Conservation (phyloP, 1,284 basidiomycete genomes). For the Testicularia cyperi region DNA sequence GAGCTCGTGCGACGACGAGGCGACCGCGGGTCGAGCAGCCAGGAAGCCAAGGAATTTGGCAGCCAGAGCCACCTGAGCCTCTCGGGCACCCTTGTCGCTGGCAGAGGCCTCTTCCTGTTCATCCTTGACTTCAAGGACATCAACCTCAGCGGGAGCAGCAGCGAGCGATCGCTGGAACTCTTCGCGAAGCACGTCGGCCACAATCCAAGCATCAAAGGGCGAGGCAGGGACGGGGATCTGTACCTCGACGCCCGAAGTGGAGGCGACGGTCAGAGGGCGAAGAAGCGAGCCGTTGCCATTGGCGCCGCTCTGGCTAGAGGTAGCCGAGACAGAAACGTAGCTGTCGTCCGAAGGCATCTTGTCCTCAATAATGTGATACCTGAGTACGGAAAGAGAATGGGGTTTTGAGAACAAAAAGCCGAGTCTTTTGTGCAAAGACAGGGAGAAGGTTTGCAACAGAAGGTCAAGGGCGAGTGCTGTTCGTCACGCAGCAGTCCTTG, state of each 20-base stretch:
- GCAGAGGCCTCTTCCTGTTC: conserved; percentile 45
- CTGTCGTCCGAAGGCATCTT: conserved; percentile 37
- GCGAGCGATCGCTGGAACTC: conserved; percentile 47
- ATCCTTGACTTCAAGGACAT: conserved; percentile 38
- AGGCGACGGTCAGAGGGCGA: conserved; percentile 30
- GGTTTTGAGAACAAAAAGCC: not conserved
- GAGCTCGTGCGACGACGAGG: conserved; percentile 73
- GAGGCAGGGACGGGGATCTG: conserved; percentile 44
- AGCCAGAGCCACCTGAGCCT: conserved; percentile 47
- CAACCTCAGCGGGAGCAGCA: conserved; percentile 41
- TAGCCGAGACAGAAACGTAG: conserved; percentile 33
- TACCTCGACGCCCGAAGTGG: conserved; percentile 29
- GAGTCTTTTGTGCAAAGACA: not conserved
- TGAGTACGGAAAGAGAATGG: not conserved
- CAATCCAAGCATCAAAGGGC: conserved; percentile 54
- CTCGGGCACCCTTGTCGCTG: conserved; percentile 20
- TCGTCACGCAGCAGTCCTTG: not conserved
- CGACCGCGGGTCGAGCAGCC: conserved; percentile 69
- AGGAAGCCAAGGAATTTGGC: conserved; percentile 60
- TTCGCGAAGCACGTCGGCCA: conserved; percentile 48
- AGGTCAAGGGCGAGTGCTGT: too few relatives aligned
- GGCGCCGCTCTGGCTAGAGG: conserved; percentile 33
- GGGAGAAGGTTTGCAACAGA: too few relatives aligned
- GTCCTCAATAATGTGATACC: conserved; percentile 4
- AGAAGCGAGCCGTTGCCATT: conserved; percentile 30